Base-by-base conservation (phyloP, 176 grass and related monocot genomes). In the Elymus sibiricus region DNA sequence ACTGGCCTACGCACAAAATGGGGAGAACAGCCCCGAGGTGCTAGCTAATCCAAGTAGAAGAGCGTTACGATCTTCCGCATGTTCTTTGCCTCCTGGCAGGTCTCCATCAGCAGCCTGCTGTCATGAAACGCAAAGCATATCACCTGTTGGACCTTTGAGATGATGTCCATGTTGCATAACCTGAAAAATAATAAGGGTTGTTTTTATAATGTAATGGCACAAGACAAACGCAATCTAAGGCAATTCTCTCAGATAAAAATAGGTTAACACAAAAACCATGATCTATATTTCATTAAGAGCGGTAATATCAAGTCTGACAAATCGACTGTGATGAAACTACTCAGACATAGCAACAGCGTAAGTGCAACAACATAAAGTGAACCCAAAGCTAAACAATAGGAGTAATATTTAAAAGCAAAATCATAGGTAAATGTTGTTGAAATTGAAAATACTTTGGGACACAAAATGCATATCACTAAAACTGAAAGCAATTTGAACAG, bases 101-200 rank as follows among this genome's bases (percentile, higher is more conserved):
- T 99, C 80, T 99, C 92, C 97, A 99, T 97, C 53, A 99, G 89
- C 86, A 99, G 87, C 80, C 88, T 99, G 83, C 94, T 99, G 79
- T 99, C 94, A 74, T 99, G 94, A 43, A 99, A 99, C 9, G 94
- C 97, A 70, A 99, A 99, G 46, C 94, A 97, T 89, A 97, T 99
- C 37, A 99, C 87, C 69, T 99, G 92, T 70, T 99, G 94, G 43
- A 99, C 94, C 80, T 88, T 99, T 13, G 94, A 99, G 66, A 99
- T 89, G 70, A 99, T 99, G 84, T 97, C 97, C 94, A 97, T 99
- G 80, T 99, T 99, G 92, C 97, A 99, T 85, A 99, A 85, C 88
- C 97, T 99, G 88, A 88, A 86, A 86, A 68, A 86, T 77, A 2
- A 40, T 15, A 84, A 64, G 9, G 81, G n/a, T 26, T 65, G 61